These are phyloP conservation scores for Citeromyces hawaiiensis DNA, from an alignment of 1,139 yeast species.

Conservation along the genomic window DNA sequence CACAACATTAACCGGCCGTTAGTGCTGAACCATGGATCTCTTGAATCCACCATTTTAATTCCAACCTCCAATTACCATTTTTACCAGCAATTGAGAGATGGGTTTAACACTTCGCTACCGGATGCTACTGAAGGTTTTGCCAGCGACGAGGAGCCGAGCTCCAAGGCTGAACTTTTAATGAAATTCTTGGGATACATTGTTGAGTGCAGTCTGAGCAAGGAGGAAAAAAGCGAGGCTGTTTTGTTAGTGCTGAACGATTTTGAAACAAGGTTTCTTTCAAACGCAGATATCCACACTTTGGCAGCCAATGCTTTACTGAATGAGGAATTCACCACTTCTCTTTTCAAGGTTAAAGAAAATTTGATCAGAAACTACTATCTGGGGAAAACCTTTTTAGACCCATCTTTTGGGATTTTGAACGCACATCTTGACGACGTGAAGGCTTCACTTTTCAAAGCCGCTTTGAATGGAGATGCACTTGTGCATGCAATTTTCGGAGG, in stretches of 20 bases:
- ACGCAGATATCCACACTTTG: constrained; percentile 79
- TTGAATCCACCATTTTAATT: constrained; percentile 80
- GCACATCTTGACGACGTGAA: constrained; percentile 1
- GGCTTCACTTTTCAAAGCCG: constrained; percentile 39
- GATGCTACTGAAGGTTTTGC: constrained; percentile 75
- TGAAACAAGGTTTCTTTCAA: constrained; percentile 62
- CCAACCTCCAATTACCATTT: constrained; percentile 72
- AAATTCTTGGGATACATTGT: constrained; percentile 68
- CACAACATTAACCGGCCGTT: constrained; percentile 43
- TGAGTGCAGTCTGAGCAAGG: constrained; percentile 8
- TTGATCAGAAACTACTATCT: constrained; percentile 62
- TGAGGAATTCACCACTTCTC: constrained; percentile 49
- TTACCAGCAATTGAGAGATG: constrained; percentile 81
- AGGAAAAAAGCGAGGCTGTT: constrained; percentile 41
- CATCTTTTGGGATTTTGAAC: constrained; percentile 9
- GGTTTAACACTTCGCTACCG: constrained; percentile 68
- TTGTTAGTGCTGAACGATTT: constrained; percentile 66
- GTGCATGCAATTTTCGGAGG: constrained; percentile 92
- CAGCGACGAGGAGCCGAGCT: constrained; percentile 79
- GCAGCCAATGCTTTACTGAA: constrained; percentile 57
- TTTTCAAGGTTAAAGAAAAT: constrained; percentile 48
- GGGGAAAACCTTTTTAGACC: constrained; percentile 14
- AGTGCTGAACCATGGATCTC: constrained; percentile 69
- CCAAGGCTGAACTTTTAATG: constrained; percentile 78
- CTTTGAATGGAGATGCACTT: constrained; percentile 36